These are phyloP conservation scores for Colletotrichum somersetense DNA, from an alignment of 2,329 filamentous ascomycete genomes.

Conservation along the genomic window DNA sequence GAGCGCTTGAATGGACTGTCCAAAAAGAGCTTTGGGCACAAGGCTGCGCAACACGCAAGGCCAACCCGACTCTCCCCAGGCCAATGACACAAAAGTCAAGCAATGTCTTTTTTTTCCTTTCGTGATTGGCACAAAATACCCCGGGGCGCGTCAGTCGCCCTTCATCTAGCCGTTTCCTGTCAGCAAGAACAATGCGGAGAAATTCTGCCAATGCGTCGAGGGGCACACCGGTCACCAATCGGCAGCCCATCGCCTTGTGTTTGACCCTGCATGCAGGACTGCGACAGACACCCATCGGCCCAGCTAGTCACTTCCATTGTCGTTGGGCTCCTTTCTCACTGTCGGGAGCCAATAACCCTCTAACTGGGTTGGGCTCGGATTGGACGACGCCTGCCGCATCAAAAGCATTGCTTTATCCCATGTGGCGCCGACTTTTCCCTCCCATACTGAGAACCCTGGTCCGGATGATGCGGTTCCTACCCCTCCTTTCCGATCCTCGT, in stretches of 20 bases:
- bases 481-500: constrained; percentile 17
- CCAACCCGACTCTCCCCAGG: constrained; percentile 14
- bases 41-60: constrained; percentile 39
- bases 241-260: constrained; percentile 41
- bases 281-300: constrained; percentile 15
- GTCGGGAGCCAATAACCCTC: constrained; percentile 41
- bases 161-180: constrained; percentile 1
- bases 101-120: neutral
- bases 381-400: constrained; percentile 29
- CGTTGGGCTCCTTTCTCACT: constrained; percentile 33
- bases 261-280: constrained; percentile 43
- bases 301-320: constrained; percentile 13
- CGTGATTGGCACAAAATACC: constrained; percentile 30
- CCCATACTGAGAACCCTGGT: constrained; percentile 18
- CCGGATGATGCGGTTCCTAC: constrained; percentile 31
- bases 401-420: constrained; percentile 14
- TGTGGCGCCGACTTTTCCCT: constrained; percentile 24
- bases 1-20: neutral
- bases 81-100: constrained; percentile 14
- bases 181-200: constrained; percentile 29
- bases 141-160: constrained; percentile 20
- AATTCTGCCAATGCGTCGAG: constrained; percentile 38
- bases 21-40: constrained; percentile 20
- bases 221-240: constrained; percentile 31
- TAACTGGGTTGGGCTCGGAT: constrained; percentile 40